Evolutionary conservation across 805 yeast species (phyloP), one percentile per base, ranked within the genome.

Genomic region (Priceomyces carsonii): DNA sequence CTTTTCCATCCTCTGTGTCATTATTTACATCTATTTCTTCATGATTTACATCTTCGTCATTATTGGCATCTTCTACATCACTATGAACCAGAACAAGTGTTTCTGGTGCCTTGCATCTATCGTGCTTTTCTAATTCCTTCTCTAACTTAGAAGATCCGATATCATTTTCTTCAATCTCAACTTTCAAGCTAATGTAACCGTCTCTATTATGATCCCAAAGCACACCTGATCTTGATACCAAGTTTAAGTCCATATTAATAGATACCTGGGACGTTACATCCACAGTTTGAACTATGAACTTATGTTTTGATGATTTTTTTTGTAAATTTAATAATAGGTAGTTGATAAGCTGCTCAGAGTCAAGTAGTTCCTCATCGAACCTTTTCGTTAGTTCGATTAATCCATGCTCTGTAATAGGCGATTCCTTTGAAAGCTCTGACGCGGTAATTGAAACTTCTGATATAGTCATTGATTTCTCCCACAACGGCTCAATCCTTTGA

Each of bases 181-280:
- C 38, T 32, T 58, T 59, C 14, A 72, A 37, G 16, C 64, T 64
- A 8, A 71, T 56, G 21, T 66, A 57, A 2, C 85, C 86, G 53
- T 81, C 88, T 29, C 65, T 76, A 8, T 60, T 56, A 6, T 61
- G 50, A 42, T 79, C 79, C 85, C 85, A 80, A 4, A 71, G 59
- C 0, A 81, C 72, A 8, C 81, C 82, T 31, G 77, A 61, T 4
- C 65, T 55, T 7, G 71, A 59, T 3, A 57, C 44, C 13, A 71
- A 44, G 8, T 31, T 31, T 26, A 57, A 37, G 16, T 50, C 50
- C 4, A 51, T 47, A 14, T 58, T 50, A 1, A 45, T 43, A 8
- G 43, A 38, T 8, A 47, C 48, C 4, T 39, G 23, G 14, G 53
- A 42, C 7, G 43, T 46, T 4, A 79, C 40, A 2, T 47, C 44